phyloP scores from a whole-genome alignment of 2,329 filamentous ascomycete species.

The Grosmannia serpens region DNA sequence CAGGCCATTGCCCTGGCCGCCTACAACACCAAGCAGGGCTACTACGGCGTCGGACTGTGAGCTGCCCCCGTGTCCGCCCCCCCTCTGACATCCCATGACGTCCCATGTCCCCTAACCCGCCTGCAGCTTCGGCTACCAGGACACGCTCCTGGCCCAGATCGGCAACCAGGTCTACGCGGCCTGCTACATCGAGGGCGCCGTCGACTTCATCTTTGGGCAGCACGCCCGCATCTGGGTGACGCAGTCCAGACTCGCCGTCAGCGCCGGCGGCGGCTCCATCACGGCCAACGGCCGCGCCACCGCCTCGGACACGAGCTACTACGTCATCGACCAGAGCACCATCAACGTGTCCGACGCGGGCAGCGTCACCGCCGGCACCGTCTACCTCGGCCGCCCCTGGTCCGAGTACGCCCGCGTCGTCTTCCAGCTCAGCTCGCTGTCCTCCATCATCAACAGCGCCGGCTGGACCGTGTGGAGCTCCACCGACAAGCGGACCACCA shows the following conservation, averaged over 20 bases:
- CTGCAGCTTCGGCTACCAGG: constrained; percentile 31
- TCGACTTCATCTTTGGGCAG: constrained; percentile 26
- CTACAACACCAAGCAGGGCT: constrained; percentile 30
- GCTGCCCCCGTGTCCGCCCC: no score
- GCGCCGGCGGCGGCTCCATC: constrained; percentile 22
- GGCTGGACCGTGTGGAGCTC: constrained; percentile 39
- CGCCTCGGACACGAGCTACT: constrained; percentile 25
- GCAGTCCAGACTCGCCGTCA: constrained; percentile 18
- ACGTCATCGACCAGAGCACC: constrained; percentile 33
- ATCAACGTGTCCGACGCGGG: constrained; percentile 19
- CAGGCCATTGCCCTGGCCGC: constrained; percentile 36
- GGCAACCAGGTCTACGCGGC: constrained; percentile 35
- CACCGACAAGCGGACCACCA: constrained; percentile 18
- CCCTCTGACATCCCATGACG: no score
- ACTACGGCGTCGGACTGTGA: constrained; percentile 31
- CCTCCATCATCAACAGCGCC: constrained; percentile 42
- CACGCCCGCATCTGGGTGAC: constrained; percentile 12
- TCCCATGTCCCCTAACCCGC: no score
- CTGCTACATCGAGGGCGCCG: constrained; percentile 24
- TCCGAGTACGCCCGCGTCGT: constrained; percentile 31
- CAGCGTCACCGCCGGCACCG: constrained; percentile 31
- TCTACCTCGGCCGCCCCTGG: constrained; percentile 45
- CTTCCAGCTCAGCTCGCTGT: constrained; percentile 37
- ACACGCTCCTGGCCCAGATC: constrained; percentile 34
- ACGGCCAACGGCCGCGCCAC: constrained; percentile 18